Conservation (phyloP, 805 yeast species). For the Candida cerambycidarum region DNA sequence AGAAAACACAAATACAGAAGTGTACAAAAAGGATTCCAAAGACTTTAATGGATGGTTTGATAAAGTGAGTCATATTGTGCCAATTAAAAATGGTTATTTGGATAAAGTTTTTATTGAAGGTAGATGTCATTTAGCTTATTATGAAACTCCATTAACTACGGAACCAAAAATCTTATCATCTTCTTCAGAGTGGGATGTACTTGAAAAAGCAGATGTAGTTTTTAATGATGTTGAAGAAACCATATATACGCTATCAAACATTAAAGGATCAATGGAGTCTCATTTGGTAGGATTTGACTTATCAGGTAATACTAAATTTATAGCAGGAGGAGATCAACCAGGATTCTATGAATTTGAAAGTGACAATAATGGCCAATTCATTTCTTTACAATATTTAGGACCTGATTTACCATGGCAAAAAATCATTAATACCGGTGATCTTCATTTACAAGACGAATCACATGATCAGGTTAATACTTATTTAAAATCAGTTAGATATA, state of each 20-base stretch:
- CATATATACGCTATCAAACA: slow-evolving; percentile 67
- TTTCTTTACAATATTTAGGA: slow-evolving; percentile 66
- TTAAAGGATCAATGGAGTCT: slow-evolving; percentile 74
- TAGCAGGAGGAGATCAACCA: slow-evolving; percentile 32
- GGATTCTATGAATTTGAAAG: slow-evolving; percentile 71
- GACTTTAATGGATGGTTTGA: slow-evolving; percentile 63
- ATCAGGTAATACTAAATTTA: slow-evolving; percentile 6
- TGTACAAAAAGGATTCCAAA: slow-evolving; percentile 35
- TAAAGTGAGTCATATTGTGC: slow-evolving; percentile 30
- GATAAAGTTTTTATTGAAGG: slow-evolving; percentile 63
- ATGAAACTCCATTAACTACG: slow-evolving; percentile 53
- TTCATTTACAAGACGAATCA: slow-evolving; percentile 19
- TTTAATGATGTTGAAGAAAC: slow-evolving; percentile 44
- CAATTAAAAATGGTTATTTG: slow-evolving; percentile 48
- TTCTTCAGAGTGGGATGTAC: slow-evolving; percentile 81
- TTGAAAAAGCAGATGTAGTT: slow-evolving; percentile 56
- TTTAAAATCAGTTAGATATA: slow-evolving; percentile 14
- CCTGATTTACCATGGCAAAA: slow-evolving; percentile 80
- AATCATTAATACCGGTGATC: slow-evolving; percentile 45
- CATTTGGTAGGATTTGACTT: slow-evolving; percentile 67
- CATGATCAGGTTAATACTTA: slow-evolving; percentile 7
- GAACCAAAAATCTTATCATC: slow-evolving; percentile 51
- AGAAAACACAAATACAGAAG: slow-evolving; percentile 35
- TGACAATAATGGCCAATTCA: slow-evolving; percentile 71
- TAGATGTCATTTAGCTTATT: slow-evolving; percentile 75